Base-by-base conservation (phyloP, 805 yeast genomes). In the Lipomyces sp. region DNA sequence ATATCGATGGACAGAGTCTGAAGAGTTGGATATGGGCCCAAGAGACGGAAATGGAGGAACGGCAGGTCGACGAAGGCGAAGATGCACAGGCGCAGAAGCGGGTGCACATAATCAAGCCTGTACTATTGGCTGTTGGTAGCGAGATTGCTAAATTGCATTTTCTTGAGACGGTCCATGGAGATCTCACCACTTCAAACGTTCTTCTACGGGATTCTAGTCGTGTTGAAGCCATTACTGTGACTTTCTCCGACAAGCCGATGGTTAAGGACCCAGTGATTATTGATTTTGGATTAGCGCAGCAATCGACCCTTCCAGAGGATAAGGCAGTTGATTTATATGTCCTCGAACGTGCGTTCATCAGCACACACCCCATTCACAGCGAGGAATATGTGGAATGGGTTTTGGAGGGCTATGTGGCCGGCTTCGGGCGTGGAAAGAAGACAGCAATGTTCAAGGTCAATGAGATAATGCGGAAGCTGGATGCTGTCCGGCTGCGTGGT, bases 241-340 rank as follows among this genome's bases (percentile, higher is more conserved):
- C 15, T 1, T 30, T 8, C 54, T 51, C 54, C n/a, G 57, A 30
- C 11, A 8, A 32, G n/a, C n/a, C 35, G 24, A 30, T 51, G 30
- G 33, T 51, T 13, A 30, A 30, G 11, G 74, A 67, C 34, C 92
- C 96, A 0, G 84, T 81, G 42, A 77, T 95, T 70, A 95, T 95
- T 63, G 99, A 95, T 75, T 95, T 95, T 79, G 99, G 99, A 0
- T 81, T 95, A 24, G 90, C 96, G 1, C 86, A 92, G 11, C 87
- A 87, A 64, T 86, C 96, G 0, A 82, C 83, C 0, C 76, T 92
- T 68, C 84, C 90, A 0, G 99, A 95, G 73, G 98, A 94, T 74
- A 92, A 91, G 77, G 98, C 98, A 2, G 99, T 95, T n/a, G 99
- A 95, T 77, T 77, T 95, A 66, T 95, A 95, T 73, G 98, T 95